These are phyloP conservation scores for Nemania sp. DNA, from an alignment of 2,329 filamentous ascomycete genomes.

Conservation along the genomic window DNA sequence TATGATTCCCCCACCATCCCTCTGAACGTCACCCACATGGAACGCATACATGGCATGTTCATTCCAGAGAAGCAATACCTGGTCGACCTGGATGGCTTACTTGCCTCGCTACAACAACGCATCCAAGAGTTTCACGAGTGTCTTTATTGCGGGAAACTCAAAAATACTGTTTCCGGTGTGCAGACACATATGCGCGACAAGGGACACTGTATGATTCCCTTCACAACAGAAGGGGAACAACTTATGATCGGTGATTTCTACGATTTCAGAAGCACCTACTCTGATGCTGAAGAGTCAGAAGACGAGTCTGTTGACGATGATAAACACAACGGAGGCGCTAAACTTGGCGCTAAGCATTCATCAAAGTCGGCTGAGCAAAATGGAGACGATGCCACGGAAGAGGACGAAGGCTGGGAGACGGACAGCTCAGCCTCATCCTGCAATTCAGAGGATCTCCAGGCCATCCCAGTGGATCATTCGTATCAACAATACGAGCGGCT, in stretches of 20 bases:
- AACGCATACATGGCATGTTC: constrained; percentile 91
- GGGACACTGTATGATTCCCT: constrained; percentile 96
- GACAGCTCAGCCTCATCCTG: constrained; percentile 89
- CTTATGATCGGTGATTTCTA: constrained; percentile 96
- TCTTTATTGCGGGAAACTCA: constrained; percentile 82
- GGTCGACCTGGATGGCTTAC: constrained; percentile 78
- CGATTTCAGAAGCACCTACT: constrained; percentile 95
- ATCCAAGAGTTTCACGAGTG: constrained; percentile 83
- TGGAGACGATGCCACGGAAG: constrained; percentile 59
- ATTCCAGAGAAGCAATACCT: constrained; percentile 88
- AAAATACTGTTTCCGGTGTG: constrained; percentile 76
- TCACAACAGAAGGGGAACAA: constrained; percentile 84
- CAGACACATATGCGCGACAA: constrained; percentile 98
- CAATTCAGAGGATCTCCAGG: constrained; percentile 81
- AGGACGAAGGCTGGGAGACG: constrained; percentile 90
- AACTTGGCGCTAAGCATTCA: constrained; percentile 66
- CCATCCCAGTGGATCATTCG: constrained; percentile 75
- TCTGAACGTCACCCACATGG: constrained; percentile 88
- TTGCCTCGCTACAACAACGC: constrained; percentile 78
- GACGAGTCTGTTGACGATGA: constrained; percentile 56
- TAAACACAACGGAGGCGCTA: constrained; percentile 64
- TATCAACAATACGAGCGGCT: constrained; percentile 74
- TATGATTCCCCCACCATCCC: constrained; percentile 74
- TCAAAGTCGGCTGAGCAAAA: constrained; percentile 57
- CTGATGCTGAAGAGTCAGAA: constrained; percentile 72